Conservation (phyloP, 169 alveolate genomes). For the Amoebophrya sp. region DNA sequence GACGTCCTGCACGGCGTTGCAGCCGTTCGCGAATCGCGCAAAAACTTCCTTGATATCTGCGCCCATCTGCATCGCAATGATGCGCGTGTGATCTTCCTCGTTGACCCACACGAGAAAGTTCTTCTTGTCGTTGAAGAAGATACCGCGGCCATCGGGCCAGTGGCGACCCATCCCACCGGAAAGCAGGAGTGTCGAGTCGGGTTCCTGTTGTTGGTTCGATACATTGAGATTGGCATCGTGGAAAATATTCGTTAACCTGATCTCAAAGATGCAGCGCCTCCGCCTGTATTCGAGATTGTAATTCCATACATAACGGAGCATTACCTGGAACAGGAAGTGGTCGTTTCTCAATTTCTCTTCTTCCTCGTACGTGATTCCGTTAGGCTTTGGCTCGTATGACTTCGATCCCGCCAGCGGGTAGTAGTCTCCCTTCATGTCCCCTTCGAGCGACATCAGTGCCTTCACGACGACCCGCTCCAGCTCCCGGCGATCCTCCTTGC, state of each 20-base stretch:
- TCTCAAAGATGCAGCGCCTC: too few relatives aligned
- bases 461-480: constrained; percentile 22
- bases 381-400: constrained; percentile 3
- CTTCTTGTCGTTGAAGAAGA: constrained; percentile 36
- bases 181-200: constrained; percentile 22
- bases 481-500: constrained; percentile 32
- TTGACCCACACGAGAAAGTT: constrained; percentile 42
- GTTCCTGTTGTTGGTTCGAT: too few relatives aligned
- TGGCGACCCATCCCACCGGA: constrained; percentile 32
- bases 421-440: constrained; percentile 36
- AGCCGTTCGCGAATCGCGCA: constrained; percentile 33
- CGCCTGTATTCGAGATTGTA: too few relatives aligned
- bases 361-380: constrained; percentile 26
- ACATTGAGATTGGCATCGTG: too few relatives aligned
- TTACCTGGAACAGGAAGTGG: constrained; percentile 41
- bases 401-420: constrained; percentile 28
- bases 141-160: constrained; percentile 48
- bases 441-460: constrained; percentile 27
- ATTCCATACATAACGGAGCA: too few relatives aligned
- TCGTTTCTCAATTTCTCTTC: constrained; percentile 31
- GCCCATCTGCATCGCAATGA: constrained; percentile 43
- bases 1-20: constrained; percentile 25
- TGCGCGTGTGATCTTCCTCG: constrained; percentile 43
- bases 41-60: constrained; percentile 35
- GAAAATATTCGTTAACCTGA: too few relatives aligned